These are phyloP conservation scores for Cercophora scortea DNA, from an alignment of 495 filamentous ascomycete genomes.

Conservation along the genomic window DNA sequence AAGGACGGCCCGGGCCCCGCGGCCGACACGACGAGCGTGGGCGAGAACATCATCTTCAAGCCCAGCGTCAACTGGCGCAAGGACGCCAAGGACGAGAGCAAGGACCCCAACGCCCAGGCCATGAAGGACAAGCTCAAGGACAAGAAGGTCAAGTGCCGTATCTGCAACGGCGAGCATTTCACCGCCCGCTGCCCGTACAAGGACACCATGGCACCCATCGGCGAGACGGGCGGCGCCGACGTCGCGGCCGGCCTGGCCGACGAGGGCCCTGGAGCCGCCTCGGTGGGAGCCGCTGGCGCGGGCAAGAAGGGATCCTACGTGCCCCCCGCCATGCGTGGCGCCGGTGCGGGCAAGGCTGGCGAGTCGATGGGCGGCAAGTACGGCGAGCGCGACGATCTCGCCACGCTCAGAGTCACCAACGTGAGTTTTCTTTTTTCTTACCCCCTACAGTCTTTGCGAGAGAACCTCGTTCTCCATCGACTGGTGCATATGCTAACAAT, in stretches of 20 bases:
- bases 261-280: constrained; percentile 32
- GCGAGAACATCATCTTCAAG: constrained; percentile 95
- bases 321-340: constrained; percentile 79
- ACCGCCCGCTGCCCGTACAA: constrained; percentile 76
- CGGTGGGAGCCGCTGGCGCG: constrained; percentile 49
- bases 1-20: constrained; percentile 62
- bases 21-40: constrained; percentile 84
- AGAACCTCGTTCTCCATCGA: too few relatives aligned
- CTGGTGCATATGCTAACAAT: constrained; percentile 4
- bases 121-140: constrained; percentile 93
- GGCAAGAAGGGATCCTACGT: constrained; percentile 77
- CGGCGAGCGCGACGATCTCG: constrained; percentile 88
- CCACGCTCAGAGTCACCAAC: constrained; percentile 94
- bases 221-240: constrained; percentile 42
- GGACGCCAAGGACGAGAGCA: constrained; percentile 71
- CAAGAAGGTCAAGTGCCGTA: constrained; percentile 99
- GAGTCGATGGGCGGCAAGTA: constrained; percentile 89
- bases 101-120: constrained; percentile 64
- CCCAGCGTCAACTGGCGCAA: constrained; percentile 86
- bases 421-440: constrained; percentile 47
- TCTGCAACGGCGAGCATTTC: constrained; percentile 97
- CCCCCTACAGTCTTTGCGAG: too few relatives aligned
- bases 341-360: constrained; percentile 47
- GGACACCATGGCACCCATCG: constrained; percentile 57
- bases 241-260: constrained; percentile 46